Conservation (phyloP, 768 basidiomycete genomes). For the Tulasnella sp. region DNA sequence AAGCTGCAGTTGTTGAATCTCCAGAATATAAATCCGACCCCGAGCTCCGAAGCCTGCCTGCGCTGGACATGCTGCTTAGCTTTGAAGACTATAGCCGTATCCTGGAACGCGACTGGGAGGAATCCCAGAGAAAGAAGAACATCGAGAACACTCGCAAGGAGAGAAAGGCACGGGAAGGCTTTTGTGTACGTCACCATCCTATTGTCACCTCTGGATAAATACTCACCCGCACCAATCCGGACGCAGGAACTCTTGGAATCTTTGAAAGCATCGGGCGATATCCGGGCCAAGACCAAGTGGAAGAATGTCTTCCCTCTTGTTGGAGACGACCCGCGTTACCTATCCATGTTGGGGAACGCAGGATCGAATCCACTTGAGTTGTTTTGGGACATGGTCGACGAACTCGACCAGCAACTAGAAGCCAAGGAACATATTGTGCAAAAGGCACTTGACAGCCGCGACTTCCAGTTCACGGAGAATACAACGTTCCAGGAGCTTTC, state of each 20-base stretch:
- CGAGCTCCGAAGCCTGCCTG: slow-evolving; percentile 72
- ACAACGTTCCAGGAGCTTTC: slow-evolving; percentile 59
- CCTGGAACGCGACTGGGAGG: slow-evolving; percentile 83
- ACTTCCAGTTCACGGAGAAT: slow-evolving; percentile 39
- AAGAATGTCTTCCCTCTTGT: slow-evolving; percentile 73
- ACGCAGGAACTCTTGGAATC: slow-evolving; percentile 55
- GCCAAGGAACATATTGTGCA: slow-evolving; percentile 36
- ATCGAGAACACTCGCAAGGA: slow-evolving; percentile 77
- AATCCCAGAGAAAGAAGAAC: slow-evolving; percentile 63
- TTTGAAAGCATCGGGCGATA: slow-evolving; percentile 48
- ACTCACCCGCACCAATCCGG: neutral
- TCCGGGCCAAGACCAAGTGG: slow-evolving; percentile 84
- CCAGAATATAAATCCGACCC: slow-evolving; percentile 63
- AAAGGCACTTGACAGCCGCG: slow-evolving; percentile 25
- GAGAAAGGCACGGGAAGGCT: slow-evolving; percentile 82
- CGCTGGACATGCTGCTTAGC: slow-evolving; percentile 79
- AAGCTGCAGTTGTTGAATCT: slow-evolving; percentile 60
- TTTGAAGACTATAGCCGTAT: slow-evolving; percentile 91
- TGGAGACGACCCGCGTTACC: slow-evolving; percentile 68
- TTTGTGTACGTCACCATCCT: slow-evolving; percentile 45
- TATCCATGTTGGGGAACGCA: slow-evolving; percentile 76
- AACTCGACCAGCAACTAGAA: slow-evolving; percentile 74
- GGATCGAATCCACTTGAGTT: slow-evolving; percentile 93
- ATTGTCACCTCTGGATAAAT: neutral
- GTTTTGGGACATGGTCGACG: slow-evolving; percentile 90